Conservation (phyloP, 1,139 yeast species). For the Lodderomyces theae region DNA sequence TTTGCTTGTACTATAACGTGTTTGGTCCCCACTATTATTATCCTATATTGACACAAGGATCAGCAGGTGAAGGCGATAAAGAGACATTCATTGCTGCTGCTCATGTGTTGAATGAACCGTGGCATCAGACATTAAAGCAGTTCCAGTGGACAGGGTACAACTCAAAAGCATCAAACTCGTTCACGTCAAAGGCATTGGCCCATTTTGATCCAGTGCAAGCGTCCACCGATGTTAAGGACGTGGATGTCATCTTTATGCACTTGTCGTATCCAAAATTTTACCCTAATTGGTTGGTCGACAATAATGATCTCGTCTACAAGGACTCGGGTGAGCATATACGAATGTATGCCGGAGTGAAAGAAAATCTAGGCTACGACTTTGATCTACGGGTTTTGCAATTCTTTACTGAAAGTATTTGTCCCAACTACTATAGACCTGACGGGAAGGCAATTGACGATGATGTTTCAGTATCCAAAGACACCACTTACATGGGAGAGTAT, state of each 20-base stretch:
- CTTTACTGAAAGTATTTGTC: conserved; percentile 40
- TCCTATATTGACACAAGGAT: conserved; percentile 61
- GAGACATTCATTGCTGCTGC: conserved; percentile 70
- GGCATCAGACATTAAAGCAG: conserved; percentile 51
- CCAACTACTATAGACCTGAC: conserved; percentile 29
- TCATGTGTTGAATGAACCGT: conserved; percentile 44
- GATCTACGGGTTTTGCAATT: conserved; percentile 42
- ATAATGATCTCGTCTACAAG: conserved; percentile 42
- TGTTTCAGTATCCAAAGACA: conserved; percentile 15
- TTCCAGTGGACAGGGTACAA: conserved; percentile 54
- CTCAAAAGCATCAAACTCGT: conserved; percentile 32
- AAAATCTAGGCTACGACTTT: conserved; percentile 50
- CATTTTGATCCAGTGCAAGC: conserved; percentile 54
- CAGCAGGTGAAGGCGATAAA: conserved; percentile 73
- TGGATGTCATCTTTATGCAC: conserved; percentile 50
- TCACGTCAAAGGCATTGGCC: conserved; percentile 55
- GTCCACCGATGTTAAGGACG: conserved; percentile 11
- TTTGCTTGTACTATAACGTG: conserved; percentile 57
- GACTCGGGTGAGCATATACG: conserved; percentile 40
- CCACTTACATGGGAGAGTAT: conserved; percentile 37
- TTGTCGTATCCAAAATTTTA: conserved; percentile 63
- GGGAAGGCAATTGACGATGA: conserved; percentile 32
- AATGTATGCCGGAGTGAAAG: conserved; percentile 43
- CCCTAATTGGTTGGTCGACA: conserved; percentile 48
- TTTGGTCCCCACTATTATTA: conserved; percentile 60